Evolutionary conservation across 2,329 filamentous ascomycete species (phyloP).

Genomic region (Tolypocladium endophyticum): DNA sequence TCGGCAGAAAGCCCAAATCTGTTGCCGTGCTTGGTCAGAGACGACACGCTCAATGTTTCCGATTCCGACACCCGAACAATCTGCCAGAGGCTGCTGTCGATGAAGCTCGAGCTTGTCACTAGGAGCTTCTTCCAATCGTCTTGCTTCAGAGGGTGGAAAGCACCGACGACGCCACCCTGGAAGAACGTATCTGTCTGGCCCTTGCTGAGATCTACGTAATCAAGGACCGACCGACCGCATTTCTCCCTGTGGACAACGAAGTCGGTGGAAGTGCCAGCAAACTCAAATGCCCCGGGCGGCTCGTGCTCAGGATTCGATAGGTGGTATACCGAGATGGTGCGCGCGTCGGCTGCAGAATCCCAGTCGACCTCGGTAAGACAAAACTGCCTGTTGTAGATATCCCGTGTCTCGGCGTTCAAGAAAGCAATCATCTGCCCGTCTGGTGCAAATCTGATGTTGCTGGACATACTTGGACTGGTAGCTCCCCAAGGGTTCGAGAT

Average conservation of each 20-base stretch:
- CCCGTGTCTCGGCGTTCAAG: neutral
- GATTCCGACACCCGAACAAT: neutral
- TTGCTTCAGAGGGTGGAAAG: neutral
- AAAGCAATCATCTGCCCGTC: neutral
- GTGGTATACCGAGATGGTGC: neutral
- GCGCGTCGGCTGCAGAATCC: neutral
- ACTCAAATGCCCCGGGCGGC: neutral
- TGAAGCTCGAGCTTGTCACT: neutral
- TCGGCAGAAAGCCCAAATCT: neutral
- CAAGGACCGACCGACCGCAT: neutral
- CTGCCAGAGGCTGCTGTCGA: neutral
- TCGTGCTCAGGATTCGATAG: neutral
- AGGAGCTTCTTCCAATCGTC: neutral
- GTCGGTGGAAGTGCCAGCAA: neutral
- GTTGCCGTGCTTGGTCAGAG: neutral
- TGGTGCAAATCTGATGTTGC: neutral
- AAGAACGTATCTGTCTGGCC: neutral
- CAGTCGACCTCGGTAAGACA: neutral
- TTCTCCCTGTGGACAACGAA: neutral
- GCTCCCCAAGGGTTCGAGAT: neutral
- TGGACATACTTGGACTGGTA: neutral
- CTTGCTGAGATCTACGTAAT: neutral
- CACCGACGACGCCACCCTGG: neutral
- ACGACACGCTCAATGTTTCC: neutral
- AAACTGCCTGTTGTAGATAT: neutral